Conservation (phyloP, 2,329 filamentous ascomycete species). For the Apiospora kogelbergensis region DNA sequence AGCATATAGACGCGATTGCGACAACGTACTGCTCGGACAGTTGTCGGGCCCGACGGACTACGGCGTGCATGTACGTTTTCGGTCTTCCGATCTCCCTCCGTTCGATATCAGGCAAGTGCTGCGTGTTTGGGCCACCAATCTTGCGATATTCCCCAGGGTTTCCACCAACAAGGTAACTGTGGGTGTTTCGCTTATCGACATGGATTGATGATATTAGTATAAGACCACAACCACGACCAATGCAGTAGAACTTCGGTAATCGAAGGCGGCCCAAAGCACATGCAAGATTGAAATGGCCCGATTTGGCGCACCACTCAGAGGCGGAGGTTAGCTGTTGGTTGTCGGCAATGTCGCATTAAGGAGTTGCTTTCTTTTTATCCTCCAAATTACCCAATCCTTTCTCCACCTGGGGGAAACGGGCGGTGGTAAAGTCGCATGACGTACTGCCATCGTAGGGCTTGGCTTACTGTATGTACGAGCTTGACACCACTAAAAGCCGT, state of each 20-base stretch:
- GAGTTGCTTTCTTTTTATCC: not conserved
- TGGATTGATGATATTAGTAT: not conserved
- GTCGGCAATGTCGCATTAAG: not conserved
- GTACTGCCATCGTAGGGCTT: not conserved
- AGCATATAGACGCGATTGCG: no score
- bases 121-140: not conserved
- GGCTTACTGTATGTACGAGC: not conserved
- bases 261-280: not conserved
- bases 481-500: not conserved
- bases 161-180: not conserved
- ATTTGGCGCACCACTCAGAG: not conserved
- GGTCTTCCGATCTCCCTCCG: not conserved
- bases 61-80: not conserved
- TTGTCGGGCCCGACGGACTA: no score
- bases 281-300: not conserved
- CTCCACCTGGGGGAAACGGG: not conserved
- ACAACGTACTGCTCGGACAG: not conserved
- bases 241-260: slow-evolving; percentile 3
- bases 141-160: not conserved
- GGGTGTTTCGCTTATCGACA: not conserved
- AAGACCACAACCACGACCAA: not conserved
- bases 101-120: not conserved
- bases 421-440: not conserved
- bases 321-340: not conserved
- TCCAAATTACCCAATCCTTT: not conserved